A percentile compares a stretch with the other conserved stretches of the same genome.
Conservation (phyloP, 139 green algal genomes). For the Axilococcus clingmanii region DNA sequence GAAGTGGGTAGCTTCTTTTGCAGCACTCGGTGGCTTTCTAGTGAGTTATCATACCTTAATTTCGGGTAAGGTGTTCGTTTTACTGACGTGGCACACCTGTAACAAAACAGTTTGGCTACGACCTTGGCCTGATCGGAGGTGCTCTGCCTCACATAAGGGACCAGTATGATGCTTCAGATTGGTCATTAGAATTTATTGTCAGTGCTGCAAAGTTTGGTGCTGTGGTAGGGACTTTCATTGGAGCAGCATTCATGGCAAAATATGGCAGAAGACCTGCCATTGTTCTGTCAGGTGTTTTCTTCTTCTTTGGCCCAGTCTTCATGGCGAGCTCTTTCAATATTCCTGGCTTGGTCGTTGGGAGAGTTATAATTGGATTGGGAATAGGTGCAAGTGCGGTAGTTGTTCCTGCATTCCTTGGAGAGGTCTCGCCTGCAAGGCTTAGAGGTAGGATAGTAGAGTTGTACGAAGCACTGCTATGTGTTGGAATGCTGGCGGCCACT, state of each 20-base stretch:
- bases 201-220: constrained; percentile 65
- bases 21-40: no score
- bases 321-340: constrained; percentile 49
- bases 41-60: no score
- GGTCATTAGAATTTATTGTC: constrained; percentile 47
- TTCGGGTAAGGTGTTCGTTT: no score
- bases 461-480: constrained; percentile 67
- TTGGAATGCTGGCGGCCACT: constrained; percentile 58
- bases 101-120: constrained; percentile 70
- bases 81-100: no score
- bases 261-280: constrained; percentile 61
- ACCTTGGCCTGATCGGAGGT: constrained; percentile 32
- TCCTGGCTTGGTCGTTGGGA: constrained; percentile 49
- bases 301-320: constrained; percentile 52
- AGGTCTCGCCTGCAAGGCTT: constrained; percentile 53
- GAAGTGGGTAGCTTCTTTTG: no score
- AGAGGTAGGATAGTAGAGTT: constrained; percentile 51
- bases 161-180: constrained; percentile 26
- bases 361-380: constrained; percentile 59
- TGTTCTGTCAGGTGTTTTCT: constrained; percentile 44
- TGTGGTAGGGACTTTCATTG: constrained; percentile 57
- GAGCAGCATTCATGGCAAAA: constrained; percentile 62
- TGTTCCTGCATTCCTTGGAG: constrained; percentile 73
- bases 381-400: constrained; percentile 67
- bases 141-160: constrained; percentile 57